These are phyloP conservation scores for Metschnikowia shivogae DNA, from an alignment of 805 yeast genomes.

Conservation along the genomic window DNA sequence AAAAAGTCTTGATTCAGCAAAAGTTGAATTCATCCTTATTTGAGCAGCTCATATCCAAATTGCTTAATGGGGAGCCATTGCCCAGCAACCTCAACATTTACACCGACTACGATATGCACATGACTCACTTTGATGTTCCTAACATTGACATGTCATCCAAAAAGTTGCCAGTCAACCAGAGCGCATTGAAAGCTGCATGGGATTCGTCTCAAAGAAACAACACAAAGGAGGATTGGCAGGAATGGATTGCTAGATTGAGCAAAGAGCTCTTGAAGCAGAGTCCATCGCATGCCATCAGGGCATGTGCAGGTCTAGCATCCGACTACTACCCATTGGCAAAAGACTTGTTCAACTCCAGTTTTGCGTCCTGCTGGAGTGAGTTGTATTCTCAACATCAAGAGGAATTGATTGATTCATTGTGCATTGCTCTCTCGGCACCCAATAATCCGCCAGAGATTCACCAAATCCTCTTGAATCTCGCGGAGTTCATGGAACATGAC, in stretches of 20 bases:
- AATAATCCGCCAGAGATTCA: slow-evolving; percentile 95
- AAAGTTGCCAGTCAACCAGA: slow-evolving; percentile 67
- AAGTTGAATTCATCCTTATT: slow-evolving; percentile 69
- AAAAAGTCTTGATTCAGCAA: slow-evolving; percentile 57
- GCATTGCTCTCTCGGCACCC: slow-evolving; percentile 83
- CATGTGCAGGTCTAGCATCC: slow-evolving; percentile 86
- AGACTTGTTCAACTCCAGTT: slow-evolving; percentile 89
- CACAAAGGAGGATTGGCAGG: slow-evolving; percentile 96
- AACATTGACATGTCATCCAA: slow-evolving; percentile 66
- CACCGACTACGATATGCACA: slow-evolving; percentile 47
- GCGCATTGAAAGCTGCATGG: slow-evolving; percentile 78
- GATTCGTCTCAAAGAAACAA: slow-evolving; percentile 76
- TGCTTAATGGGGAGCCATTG: slow-evolving; percentile 79
- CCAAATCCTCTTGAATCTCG: slow-evolving; percentile 81
- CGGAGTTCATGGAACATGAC: slow-evolving; percentile 97
- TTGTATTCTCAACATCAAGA: slow-evolving; percentile 85
- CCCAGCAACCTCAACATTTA: slow-evolving; percentile 73
- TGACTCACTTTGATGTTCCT: slow-evolving; percentile 45
- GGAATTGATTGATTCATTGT: slow-evolving; percentile 78
- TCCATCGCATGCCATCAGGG: slow-evolving; percentile 90
- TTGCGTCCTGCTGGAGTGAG: slow-evolving; percentile 94
- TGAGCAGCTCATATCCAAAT: slow-evolving; percentile 74
- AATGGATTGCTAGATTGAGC: slow-evolving; percentile 87
- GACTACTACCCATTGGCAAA: slow-evolving; percentile 84
- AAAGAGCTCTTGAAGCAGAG: slow-evolving; percentile 85